Evolutionary conservation across 202 grass and related monocot species (phyloP), one percentile per base, ranked within the genome.

Genomic region (Eragrostis tef): DNA sequence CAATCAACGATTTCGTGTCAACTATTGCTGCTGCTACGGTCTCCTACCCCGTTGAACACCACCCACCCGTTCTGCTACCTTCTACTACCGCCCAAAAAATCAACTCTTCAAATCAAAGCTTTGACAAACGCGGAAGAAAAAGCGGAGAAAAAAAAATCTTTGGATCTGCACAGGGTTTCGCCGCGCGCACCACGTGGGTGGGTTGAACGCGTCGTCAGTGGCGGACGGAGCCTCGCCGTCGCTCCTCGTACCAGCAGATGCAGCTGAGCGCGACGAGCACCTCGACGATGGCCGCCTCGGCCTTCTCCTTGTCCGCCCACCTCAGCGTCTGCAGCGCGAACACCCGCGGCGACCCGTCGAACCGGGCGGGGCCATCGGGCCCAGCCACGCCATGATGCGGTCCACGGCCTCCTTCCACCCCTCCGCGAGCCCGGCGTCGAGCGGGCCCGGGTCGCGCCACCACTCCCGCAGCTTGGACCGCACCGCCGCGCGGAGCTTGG

Each of bases 251-350:
- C 92, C 95, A 93, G 79, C 88, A 90, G 54, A 93, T 77, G 72
- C 93, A 99, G 83, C 87, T 99, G 14, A 99, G 89, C 47, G 87
- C 90, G n/a, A 99, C 92, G 58, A 99, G 90, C 61, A 99, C 90
- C 81, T 99, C 96, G 3, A 87, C 92, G 58, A 99, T 91, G 31
- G 92, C 92, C 5, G 90, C 93, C 74, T 95, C 96, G 11, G 93
- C 86, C 77, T 99, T 99, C 12, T 87, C 90, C 75, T 77, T 86
- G 84, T 99, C 88, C 29, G 96, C 84, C 78, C 90, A 82, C 73
- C 88, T 88, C 66, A 99, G 91, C 50, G 92, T 99, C 83, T 99
- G 90, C 31, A 95, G 77, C 77, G 85, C 84, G 67, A 90, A 85
- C 45, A 63, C 80, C 1, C 90, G 67, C 63, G 93, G 81, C 43